Conservation (phyloP, 768 basidiomycete species). For the Obba rivulosa region DNA sequence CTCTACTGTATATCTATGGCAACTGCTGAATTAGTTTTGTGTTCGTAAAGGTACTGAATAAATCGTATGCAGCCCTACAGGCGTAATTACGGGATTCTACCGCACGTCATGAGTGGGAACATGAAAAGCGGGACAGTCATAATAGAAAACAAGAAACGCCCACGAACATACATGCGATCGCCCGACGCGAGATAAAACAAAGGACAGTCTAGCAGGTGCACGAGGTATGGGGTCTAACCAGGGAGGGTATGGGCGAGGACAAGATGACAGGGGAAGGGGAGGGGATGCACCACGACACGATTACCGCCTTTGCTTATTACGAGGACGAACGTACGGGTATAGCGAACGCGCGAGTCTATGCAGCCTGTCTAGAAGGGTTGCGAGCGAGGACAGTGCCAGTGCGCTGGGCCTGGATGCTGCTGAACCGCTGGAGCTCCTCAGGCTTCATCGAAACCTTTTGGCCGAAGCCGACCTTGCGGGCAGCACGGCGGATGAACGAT, state of each 20-base stretch:
- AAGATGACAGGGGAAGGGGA: neutral
- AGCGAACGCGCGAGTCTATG: constrained; percentile 26
- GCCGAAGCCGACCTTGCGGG: constrained; percentile 84
- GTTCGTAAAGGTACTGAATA: too few relatives aligned
- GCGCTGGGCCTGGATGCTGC: constrained; percentile 76
- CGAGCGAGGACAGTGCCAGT: constrained; percentile 75
- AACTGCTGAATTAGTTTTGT: too few relatives aligned
- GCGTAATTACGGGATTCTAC: neutral
- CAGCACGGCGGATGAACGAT: constrained; percentile 85
- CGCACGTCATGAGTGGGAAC: constrained; percentile 1
- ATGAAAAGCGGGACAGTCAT: constrained; percentile 1
- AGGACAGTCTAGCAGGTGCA: neutral
- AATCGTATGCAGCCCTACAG: too few relatives aligned
- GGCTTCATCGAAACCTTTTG: constrained; percentile 75
- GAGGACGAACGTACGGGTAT: neutral
- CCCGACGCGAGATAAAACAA: neutral
- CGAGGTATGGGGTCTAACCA: neutral
- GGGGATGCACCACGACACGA: constrained; percentile 12
- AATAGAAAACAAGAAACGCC: neutral
- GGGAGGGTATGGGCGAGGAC: neutral
- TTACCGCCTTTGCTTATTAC: constrained; percentile 10
- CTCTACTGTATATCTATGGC: too few relatives aligned
- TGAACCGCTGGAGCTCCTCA: constrained; percentile 82
- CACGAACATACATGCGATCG: neutral
- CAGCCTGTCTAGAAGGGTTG: constrained; percentile 52